phyloP scores from a whole-genome alignment of 208 protist species.

The Trichomonas gallinae region DNA sequence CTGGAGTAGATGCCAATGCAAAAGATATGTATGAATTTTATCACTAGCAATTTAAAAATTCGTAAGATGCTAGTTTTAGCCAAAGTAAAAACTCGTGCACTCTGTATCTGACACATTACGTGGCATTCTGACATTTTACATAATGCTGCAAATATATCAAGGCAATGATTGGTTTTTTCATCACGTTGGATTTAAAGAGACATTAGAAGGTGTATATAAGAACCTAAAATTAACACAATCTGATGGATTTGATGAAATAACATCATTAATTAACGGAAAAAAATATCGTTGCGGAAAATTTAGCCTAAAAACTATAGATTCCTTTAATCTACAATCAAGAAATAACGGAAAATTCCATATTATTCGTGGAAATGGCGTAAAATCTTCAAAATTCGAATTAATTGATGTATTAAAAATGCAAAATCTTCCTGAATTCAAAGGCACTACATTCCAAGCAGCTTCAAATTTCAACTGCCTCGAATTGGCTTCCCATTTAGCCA shows the following conservation, averaged over 20 bases:
- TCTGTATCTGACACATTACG: too few relatives aligned
- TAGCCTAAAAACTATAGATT: neutral
- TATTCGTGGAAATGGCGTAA: neutral
- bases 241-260: neutral
- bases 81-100: too few relatives aligned
- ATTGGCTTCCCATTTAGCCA: neutral
- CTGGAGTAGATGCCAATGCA: too few relatives aligned
- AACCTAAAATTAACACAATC: neutral
- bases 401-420: neutral
- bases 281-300: neutral
- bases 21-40: too few relatives aligned
- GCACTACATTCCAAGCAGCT: neutral
- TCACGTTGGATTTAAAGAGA: neutral
- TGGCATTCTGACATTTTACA: too few relatives aligned
- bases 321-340: neutral
- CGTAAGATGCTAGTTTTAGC: too few relatives aligned
- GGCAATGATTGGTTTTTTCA: neutral
- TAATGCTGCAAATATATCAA: too few relatives aligned
- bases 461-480: slow-evolving; percentile 19
- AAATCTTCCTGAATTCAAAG: neutral
- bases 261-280: neutral
- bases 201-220: neutral
- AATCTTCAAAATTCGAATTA: neutral
- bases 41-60: too few relatives aligned
- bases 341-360: neutral